These are phyloP conservation scores for Raphanus hybrid DNA, from an alignment of 441 rosid genomes.

Conservation along the genomic window DNA sequence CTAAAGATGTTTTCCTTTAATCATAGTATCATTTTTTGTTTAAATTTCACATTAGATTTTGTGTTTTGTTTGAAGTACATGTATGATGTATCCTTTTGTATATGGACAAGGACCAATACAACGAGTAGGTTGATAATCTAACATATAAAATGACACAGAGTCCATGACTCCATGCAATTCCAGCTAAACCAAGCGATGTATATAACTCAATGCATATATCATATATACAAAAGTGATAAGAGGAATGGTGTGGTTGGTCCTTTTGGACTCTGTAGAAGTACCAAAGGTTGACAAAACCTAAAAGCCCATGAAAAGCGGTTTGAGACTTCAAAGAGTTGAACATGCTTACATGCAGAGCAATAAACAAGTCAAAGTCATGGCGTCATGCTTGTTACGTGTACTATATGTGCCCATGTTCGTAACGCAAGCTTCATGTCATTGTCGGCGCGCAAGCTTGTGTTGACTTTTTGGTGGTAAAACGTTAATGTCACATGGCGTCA, in stretches of 20 bases:
- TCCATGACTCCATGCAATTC: not conserved
- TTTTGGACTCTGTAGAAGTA: not conserved
- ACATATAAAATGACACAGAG: not conserved
- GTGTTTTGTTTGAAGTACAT: not conserved
- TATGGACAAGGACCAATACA: not conserved
- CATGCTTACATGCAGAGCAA: not conserved
- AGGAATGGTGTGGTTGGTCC: not conserved
- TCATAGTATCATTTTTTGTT: not conserved
- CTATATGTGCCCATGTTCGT: slow-evolving; percentile 2
- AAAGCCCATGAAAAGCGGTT: not conserved
- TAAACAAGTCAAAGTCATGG: not conserved
- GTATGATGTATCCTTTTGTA: not conserved
- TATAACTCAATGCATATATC: not conserved
- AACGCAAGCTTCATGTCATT: slow-evolving; percentile 7
- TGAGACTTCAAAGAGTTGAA: not conserved
- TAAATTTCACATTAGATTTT: not conserved
- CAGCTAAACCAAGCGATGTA: not conserved
- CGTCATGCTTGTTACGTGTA: slow-evolving; percentile 3
- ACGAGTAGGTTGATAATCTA: not conserved
- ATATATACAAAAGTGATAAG: not conserved
- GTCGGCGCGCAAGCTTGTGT: not conserved
- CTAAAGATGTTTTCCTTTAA: not conserved
- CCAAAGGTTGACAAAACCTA: not conserved
- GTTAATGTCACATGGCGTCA: not conserved
- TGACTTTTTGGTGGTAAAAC: not conserved